Percentiles rank a stretch among this genome's conserved stretches.
These are phyloP conservation scores for Termitomyces sp. DNA, from an alignment of 768 basidiomycete genomes.

Conservation along the genomic window DNA sequence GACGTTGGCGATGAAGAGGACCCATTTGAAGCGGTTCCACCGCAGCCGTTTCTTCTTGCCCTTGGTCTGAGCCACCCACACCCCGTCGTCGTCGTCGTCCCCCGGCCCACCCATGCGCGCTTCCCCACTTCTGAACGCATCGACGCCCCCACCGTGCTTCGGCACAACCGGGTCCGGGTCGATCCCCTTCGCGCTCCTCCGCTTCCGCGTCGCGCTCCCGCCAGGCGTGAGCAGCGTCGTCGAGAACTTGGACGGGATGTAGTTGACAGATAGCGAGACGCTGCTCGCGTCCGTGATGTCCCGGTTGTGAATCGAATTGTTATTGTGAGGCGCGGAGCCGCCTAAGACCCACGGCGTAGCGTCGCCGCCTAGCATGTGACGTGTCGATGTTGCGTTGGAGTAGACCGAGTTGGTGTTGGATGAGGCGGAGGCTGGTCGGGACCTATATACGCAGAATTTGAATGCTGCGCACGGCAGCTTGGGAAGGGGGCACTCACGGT, in stretches of 20 bases:
- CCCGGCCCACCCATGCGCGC: conserved; percentile 36
- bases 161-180: conserved; percentile 35
- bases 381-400: conserved; percentile 45
- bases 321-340: conserved; percentile 3
- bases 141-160: conserved; percentile 60
- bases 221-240: conserved; percentile 33
- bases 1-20: conserved; percentile 62
- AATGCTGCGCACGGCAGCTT: conserved; percentile 11
- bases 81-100: conserved; percentile 44
- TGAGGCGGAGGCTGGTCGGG: conserved; percentile 35
- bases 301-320: neutral
- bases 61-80: conserved; percentile 19
- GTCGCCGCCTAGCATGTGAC: conserved; percentile 40
- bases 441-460: conserved; percentile 16
- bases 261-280: conserved; percentile 44
- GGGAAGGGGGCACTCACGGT: conserved; percentile 12
- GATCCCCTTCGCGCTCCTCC: conserved; percentile 18
- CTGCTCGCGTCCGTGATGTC: conserved; percentile 13
- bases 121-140: conserved; percentile 46
- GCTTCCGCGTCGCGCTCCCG: conserved; percentile 20
- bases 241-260: conserved; percentile 66
- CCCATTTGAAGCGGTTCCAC: conserved; percentile 89
- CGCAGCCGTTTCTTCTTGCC: conserved; percentile 44
- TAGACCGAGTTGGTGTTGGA: conserved; percentile 36
- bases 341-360: too few relatives aligned